Base-by-base conservation (phyloP, 2,329 filamentous ascomycete genomes). In the Curvularia lunata region DNA sequence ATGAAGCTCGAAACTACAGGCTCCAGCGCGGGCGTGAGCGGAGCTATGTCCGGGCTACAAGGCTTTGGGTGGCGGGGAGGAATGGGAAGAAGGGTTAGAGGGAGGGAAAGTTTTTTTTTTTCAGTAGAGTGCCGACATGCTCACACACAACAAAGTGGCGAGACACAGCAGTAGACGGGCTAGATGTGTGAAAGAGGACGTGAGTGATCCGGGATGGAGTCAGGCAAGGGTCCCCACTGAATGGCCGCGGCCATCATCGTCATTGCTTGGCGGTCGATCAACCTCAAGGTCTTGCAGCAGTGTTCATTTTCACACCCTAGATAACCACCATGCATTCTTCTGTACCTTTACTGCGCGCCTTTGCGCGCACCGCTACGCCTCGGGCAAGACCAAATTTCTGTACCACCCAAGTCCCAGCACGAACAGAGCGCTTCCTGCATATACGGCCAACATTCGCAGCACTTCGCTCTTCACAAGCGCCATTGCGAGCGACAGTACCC, bases 401-500 rank as follows among this genome's bases (percentile, higher is more conserved):
- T 43, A 48, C 65, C 43, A 50, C 65, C 48, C 59, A 53, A 66
- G 69, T 71, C 68, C 71, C 72, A 59, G 62, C 52, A 42, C 54
- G 62, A 40, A 58, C 64, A 62, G 62, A 60, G 48, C 69, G 70
- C 56, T 56, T 67, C 49, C 58, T 65, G 47, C 70, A 74, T 56
- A 62, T 64, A 56, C 71, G 67, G 65, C 71, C 64, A 73, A 71
- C 69, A 59, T 65, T 66, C 54, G 48, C 60, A 27, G 54, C 51
- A 37, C 37, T 38, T 21, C 67, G 70, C 21, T 69, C 68, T 19
- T 63, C 63, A 16, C 57, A 47, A 13, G 28, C 63, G 21, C 47
- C 62, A 46, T 46, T 58, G 21, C 58, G 54, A 30, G 34, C 52
- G n/a, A 62, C 54, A 7, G 28, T 62, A n/a, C 61, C 58, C 38